Conservation (phyloP, 1,284 basidiomycete species). For the Fistulinella staudtii region DNA sequence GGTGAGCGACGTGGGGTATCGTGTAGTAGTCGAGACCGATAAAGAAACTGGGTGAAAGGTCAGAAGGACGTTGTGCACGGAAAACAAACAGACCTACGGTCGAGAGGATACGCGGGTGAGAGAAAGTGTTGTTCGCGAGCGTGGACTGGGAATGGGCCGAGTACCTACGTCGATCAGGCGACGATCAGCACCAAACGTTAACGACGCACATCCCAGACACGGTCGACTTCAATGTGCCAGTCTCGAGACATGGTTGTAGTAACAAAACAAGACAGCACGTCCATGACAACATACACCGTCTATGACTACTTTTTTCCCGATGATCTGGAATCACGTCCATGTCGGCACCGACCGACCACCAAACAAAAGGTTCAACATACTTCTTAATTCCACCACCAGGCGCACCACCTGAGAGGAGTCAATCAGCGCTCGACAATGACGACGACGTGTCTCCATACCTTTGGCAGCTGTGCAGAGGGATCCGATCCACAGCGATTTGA, state of each 20-base stretch:
- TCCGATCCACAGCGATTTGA: background rate
- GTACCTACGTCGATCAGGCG: slow-evolving; percentile 41
- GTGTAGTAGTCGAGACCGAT: slow-evolving; percentile 20
- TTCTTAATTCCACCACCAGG: slow-evolving; percentile 80
- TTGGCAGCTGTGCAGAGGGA: slow-evolving; percentile 47
- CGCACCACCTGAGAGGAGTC: slow-evolving; percentile 49
- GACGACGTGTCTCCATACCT: slow-evolving; percentile 40
- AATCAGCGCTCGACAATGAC: background rate
- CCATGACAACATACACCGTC: too few relatives aligned
- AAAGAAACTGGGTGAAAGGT: slow-evolving; percentile 14
- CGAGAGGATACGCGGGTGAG: slow-evolving; percentile 68
- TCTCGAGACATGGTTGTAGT: background rate
- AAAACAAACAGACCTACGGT: slow-evolving; percentile 40
- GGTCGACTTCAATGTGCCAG: slow-evolving; percentile 26
- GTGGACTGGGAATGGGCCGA: slow-evolving; percentile 78
- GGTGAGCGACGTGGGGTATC: slow-evolving; percentile 50
- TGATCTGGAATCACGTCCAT: slow-evolving; percentile 6
- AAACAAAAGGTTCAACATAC: slow-evolving; percentile 39
- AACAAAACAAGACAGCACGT: slow-evolving; percentile 1
- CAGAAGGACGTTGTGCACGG: background rate
- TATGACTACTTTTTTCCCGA: background rate
- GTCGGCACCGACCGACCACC: slow-evolving; percentile 57
- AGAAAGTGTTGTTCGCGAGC: slow-evolving; percentile 77
- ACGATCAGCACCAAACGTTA: background rate
- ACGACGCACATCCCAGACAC: slow-evolving; percentile 26